Conservation (phyloP, 345 rosid species). For the Firmiana major region DNA sequence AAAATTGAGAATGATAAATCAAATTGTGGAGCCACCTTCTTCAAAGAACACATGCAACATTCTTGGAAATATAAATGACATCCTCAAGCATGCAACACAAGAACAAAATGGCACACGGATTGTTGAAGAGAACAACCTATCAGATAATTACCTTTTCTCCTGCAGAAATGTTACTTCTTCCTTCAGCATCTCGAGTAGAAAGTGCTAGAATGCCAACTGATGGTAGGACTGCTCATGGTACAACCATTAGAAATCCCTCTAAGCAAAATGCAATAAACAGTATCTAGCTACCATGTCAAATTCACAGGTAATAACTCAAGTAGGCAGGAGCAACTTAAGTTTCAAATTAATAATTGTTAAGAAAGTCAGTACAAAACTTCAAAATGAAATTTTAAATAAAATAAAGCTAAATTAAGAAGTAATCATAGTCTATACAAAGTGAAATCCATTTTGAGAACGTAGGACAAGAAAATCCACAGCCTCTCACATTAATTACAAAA, state of each 20-base stretch:
- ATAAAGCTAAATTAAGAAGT: background rate
- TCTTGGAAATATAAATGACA: background rate
- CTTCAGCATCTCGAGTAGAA: slow-evolving; percentile 87
- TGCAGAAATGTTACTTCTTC: slow-evolving; percentile 74
- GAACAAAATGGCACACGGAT: background rate
- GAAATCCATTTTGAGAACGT: background rate
- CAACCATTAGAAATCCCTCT: background rate
- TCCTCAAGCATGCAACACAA: background rate
- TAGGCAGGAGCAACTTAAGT: background rate
- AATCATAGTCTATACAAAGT: background rate
- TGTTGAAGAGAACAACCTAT: background rate
- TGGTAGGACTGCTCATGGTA: slow-evolving; percentile 58
- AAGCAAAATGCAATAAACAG: background rate
- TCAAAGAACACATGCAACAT: background rate
- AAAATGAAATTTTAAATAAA: background rate
- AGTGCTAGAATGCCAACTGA: slow-evolving; percentile 89
- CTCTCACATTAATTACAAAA: background rate
- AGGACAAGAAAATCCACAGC: background rate
- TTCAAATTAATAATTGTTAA: background rate
- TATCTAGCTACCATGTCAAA: background rate
- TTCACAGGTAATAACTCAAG: background rate
- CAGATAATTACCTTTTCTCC: slow-evolving; percentile 68
- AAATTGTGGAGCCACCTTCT: background rate
- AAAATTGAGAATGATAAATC: background rate
- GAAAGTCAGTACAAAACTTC: background rate